phyloP scores from a whole-genome alignment of 2,329 filamentous ascomycete genomes.

The Periconia macrospinosa region DNA sequence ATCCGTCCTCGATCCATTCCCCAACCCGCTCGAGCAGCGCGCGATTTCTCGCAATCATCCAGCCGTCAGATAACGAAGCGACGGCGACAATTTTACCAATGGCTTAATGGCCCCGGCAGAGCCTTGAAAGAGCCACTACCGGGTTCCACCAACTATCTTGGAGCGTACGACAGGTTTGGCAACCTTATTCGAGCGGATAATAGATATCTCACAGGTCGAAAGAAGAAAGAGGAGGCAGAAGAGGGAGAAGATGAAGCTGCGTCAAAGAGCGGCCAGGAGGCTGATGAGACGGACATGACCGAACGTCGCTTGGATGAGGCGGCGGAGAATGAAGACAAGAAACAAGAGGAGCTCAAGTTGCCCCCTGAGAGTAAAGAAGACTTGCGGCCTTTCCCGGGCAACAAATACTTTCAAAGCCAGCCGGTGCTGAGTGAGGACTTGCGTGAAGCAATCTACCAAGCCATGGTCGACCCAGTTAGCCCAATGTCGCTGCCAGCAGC shows the following conservation, averaged over 20 bases:
- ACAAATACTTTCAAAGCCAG: slow-evolving; percentile 70
- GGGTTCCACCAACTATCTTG: slow-evolving; percentile 58
- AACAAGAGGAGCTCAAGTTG: slow-evolving; percentile 21
- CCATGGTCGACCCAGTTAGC: slow-evolving; percentile 54
- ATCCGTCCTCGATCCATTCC: slow-evolving; percentile 26
- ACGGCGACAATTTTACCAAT: slow-evolving; percentile 59
- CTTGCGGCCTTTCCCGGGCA: slow-evolving; percentile 70
- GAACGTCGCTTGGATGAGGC: slow-evolving; percentile 19
- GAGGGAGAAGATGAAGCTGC: slow-evolving; percentile 11
- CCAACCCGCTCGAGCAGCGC: slow-evolving; percentile 25
- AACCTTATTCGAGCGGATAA: slow-evolving; percentile 46
- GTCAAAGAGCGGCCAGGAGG: slow-evolving; percentile 27
- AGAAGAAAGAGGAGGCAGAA: slow-evolving; percentile 14
- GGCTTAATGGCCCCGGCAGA: slow-evolving; percentile 59
- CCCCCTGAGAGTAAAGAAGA: slow-evolving; percentile 37
- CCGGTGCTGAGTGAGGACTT: slow-evolving; percentile 73
- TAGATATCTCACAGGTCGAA: slow-evolving; percentile 17
- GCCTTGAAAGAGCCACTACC: slow-evolving; percentile 52
- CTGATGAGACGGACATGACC: slow-evolving; percentile 31
- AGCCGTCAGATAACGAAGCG: slow-evolving; percentile 50
- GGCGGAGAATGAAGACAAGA: slow-evolving; percentile 18
- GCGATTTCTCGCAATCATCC: slow-evolving; percentile 42
- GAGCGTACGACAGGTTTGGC: slow-evolving; percentile 56
- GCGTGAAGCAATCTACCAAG: slow-evolving; percentile 72
- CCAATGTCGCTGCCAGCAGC: slow-evolving; percentile 69